Evolutionary conservation across 2,329 filamentous ascomycete species (phyloP), one percentile per base, ranked within the genome.

Genomic region (Moelleriella libera): DNA sequence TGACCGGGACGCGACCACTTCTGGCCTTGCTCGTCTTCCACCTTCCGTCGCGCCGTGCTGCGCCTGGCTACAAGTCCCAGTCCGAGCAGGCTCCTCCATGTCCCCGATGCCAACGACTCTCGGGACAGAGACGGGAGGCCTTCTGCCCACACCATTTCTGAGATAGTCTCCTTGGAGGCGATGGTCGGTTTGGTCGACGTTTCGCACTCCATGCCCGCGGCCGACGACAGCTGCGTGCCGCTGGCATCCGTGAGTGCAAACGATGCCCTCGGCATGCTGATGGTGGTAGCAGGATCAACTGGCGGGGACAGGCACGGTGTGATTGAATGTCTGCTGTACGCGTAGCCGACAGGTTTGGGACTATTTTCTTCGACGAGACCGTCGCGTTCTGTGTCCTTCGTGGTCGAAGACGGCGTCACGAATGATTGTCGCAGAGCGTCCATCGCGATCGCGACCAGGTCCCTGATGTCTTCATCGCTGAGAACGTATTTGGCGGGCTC

Each of bases 231-330:
- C 11, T 45, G n/a, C 30, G 31, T 10, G 14, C 29, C 42, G 11
- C 41, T 40, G 46, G 44, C 48, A 5, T 46, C 44, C 4, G 49
- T 47, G 10, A 50, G 54, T 6, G 62, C 50, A 32, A 63, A 64
- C 2, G 59, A 57, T 9, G 62, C 58, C 37, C 50, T 54, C 5
- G 63, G 62, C 29, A 60, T 28, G 48, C 54, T 64, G 41, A 66
- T 58, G 1, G 63, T 67, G 1, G 59, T 65, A 5, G 60, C 59
- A 43, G 63, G 59, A 41, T 63, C 61, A 12, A 56, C 57, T 8
- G 48, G 43, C 6, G 51, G 53, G 5, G 54, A 52, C 14, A 52
- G 51, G 7, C 54, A 55, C 5, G 57, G 53, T 11, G 55, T 49
- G 32, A 64, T 62, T 1, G 54, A 48, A 9, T 55, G 55, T 11